phyloP scores from a whole-genome alignment of 2,329 filamentous ascomycete genomes.

The Amauroascus niger region DNA sequence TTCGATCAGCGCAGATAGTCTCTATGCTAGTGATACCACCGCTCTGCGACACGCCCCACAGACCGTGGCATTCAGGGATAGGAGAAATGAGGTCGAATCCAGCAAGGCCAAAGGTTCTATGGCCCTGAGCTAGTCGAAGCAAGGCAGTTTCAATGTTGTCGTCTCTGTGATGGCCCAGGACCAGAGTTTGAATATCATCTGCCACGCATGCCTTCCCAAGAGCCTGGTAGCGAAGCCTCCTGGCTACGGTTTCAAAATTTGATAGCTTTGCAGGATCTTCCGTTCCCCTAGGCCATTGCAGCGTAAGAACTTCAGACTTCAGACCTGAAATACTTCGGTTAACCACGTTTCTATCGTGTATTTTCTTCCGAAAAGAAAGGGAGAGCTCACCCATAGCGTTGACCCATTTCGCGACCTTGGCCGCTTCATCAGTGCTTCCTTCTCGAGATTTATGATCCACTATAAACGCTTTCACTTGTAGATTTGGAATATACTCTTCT shows the following conservation, averaged over 20 bases:
- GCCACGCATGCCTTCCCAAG: conserved; percentile 54
- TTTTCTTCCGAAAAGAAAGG: background rate
- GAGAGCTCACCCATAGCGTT: conserved; percentile 33
- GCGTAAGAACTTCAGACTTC: conserved; percentile 29
- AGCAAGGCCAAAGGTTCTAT: conserved; percentile 58
- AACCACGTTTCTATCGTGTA: background rate
- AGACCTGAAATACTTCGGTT: conserved; percentile 23
- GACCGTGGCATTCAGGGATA: conserved; percentile 75
- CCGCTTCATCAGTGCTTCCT: conserved; percentile 47
- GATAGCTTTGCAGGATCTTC: conserved; percentile 38
- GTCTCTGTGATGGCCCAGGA: conserved; percentile 79
- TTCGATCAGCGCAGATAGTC: background rate
- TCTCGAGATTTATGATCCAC: conserved; percentile 52
- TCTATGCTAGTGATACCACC: conserved; percentile 30
- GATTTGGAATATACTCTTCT: conserved; percentile 17
- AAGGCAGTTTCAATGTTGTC: conserved; percentile 87
- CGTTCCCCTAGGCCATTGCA: conserved; percentile 44
- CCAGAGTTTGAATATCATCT: conserved; percentile 48
- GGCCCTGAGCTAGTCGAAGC: conserved; percentile 61
- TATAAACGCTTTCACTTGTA: conserved; percentile 46
- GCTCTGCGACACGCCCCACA: conserved; percentile 62
- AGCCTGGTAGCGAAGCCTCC: conserved; percentile 60
- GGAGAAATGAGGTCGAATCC: conserved; percentile 57
- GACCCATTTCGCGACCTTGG: conserved; percentile 41
- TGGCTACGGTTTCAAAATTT: conserved; percentile 68